Evolutionary conservation across 495 filamentous ascomycete species (phyloP), one percentile per base, ranked within the genome.

Genomic region (Penicillium angulare): DNA sequence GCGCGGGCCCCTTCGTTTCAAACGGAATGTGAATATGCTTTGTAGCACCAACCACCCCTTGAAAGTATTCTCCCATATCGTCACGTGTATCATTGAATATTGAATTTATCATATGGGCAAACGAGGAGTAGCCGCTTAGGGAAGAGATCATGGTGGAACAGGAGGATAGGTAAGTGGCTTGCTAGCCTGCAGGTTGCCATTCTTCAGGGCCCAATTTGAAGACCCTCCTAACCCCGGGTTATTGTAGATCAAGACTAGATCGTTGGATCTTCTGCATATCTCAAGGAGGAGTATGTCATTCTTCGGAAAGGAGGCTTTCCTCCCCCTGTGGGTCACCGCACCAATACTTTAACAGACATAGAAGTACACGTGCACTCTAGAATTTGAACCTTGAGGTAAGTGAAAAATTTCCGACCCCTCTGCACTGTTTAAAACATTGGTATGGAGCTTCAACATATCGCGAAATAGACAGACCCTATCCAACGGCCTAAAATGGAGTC

Each of bases 401-500:
- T n/a, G n/a, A n/a, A n/a, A n/a, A n/a, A n/a, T n/a, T n/a, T n/a
- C n/a, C n/a, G n/a, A n/a, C n/a, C n/a, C n/a, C n/a, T n/a, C n/a
- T n/a, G n/a, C n/a, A n/a, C n/a, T n/a, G n/a, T n/a, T n/a, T n/a
- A n/a, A n/a, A n/a, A n/a, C n/a, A n/a, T n/a, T n/a, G n/a, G n/a
- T 41, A 41, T 41, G 22, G n/a, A 1, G 3, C 3, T 15, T 6
- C 21, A 20, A 7, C 9, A 23, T 5, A 3, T 7, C 18, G 22
- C 3, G 8, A 22, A 23, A 23, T 41, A 13, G 16, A 13, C 10
- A 15, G 16, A 6, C 10, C 20, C 3, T 10, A 2, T 20, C 16
- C 12, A 23, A 38, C 16, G 7, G 20, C 38, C 23, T 47, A 56
- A 52, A 16, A 61, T 58, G 55, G 49, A 54, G 32, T 44, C 46